Percentiles rank a stretch among this genome's conserved stretches.
phyloP scores from a whole-genome alignment of 805 yeast species.

The Sungouiozyma intestinalis region DNA sequence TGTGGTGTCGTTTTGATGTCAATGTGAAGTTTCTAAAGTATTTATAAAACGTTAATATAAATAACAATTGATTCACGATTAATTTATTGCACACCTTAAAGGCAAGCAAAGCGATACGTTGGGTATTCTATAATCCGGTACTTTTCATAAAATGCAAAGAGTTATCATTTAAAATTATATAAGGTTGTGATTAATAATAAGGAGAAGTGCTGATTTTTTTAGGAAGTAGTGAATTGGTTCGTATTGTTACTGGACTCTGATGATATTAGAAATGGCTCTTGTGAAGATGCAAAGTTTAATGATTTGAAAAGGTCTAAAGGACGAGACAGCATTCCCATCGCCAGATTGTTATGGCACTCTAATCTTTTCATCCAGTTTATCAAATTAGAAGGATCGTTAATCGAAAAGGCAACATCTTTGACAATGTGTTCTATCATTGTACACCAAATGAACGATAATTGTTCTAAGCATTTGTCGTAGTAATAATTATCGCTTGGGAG shows the following conservation, averaged over 20 bases:
- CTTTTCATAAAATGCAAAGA: no score
- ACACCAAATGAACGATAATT: slow-evolving; percentile 26
- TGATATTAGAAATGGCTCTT: neutral
- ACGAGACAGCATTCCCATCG: slow-evolving; percentile 17
- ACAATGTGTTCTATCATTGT: slow-evolving; percentile 22
- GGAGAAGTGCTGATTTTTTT: no score
- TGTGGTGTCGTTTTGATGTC: neutral
- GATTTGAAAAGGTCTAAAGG: slow-evolving; percentile 21
- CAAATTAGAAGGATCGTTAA: slow-evolving; percentile 11
- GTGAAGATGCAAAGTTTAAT: slow-evolving; percentile 4
- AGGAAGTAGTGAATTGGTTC: neutral
- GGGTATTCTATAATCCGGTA: no score
- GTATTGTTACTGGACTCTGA: neutral
- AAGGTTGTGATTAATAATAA: no score
- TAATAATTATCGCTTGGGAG: slow-evolving; percentile 28
- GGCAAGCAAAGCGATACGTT: no score
- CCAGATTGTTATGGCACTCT: slow-evolving; percentile 16
- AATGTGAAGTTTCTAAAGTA: neutral
- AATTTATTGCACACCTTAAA: no score
- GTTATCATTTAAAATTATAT: no score
- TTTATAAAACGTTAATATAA: neutral
- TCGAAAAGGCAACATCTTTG: slow-evolving; percentile 13
- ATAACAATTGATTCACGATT: no score
- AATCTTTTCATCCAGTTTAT: slow-evolving; percentile 16
- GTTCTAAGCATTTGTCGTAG: slow-evolving; percentile 29